Percentiles rank a stretch among this genome's conserved stretches.
Conservation (phyloP, 805 yeast genomes). For the Spathaspora boniae region DNA sequence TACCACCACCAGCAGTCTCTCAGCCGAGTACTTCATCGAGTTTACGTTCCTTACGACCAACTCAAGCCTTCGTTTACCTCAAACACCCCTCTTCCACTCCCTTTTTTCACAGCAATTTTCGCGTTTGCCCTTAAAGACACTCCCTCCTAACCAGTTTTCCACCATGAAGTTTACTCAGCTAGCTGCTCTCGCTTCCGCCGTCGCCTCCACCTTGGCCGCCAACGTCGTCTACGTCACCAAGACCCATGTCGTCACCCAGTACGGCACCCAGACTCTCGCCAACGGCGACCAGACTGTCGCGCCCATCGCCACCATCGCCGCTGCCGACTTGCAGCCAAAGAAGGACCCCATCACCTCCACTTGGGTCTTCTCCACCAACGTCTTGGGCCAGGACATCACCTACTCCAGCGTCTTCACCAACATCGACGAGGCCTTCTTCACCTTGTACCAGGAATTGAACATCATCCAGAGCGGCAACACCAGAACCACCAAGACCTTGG, state of each 20-base stretch:
- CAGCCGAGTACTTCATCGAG: no score
- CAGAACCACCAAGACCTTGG: constrained; percentile 2
- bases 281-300: constrained; percentile 10
- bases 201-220: constrained; percentile 1
- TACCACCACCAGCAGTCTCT: no score
- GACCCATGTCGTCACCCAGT: constrained; percentile 13
- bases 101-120: no score
- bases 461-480: constrained; percentile 6
- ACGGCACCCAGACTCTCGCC: constrained; percentile 20
- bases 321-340: not conserved
- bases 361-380: constrained; percentile 8
- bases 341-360: constrained; percentile 1
- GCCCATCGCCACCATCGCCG: constrained; percentile 6
- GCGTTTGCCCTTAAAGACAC: no score
- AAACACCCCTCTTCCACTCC: no score
- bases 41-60: no score
- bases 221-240: constrained; percentile 26
- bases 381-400: constrained; percentile 6
- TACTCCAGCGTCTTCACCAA: constrained; percentile 7
- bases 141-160: no score
- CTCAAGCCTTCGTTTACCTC: no score
- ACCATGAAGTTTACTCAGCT: no score
- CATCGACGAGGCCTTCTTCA: constrained; percentile 16
- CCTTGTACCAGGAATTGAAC: constrained; percentile 15
- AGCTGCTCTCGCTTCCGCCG: no score